Evolutionary conservation across 2,329 filamentous ascomycete genomes (phyloP).

Genomic region (Neofusicoccum umdonicola): DNA sequence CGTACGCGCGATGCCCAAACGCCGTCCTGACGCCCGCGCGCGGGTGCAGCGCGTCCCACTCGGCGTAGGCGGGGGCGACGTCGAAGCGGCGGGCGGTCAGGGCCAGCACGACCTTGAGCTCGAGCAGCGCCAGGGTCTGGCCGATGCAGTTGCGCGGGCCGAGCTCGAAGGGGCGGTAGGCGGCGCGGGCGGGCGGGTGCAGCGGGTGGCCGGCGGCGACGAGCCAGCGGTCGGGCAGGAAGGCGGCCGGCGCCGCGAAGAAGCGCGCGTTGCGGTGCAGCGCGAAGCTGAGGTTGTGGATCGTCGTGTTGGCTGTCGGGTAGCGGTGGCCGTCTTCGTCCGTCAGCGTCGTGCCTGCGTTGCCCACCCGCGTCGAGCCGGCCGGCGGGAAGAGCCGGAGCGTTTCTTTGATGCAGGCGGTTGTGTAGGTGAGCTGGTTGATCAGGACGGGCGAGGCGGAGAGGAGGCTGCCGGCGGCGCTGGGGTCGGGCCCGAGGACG

Average conservation of each 20-base stretch:
- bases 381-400: constrained; percentile 31
- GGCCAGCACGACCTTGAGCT: constrained; percentile 37
- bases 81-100: constrained; percentile 26
- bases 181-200: constrained; percentile 26
- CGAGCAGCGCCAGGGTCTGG: constrained; percentile 35
- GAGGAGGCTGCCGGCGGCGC: constrained; percentile 9
- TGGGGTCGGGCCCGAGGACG: constrained; percentile 27
- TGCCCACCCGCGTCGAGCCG: neutral
- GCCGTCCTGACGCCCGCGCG: too few species aligned
- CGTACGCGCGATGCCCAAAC: too few species aligned
- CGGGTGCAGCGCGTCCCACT: constrained; percentile 22
- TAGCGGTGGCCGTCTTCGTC: neutral
- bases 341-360: neutral
- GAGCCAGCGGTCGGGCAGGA: constrained; percentile 10
- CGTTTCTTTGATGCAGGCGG: constrained; percentile 36
- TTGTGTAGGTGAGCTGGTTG: constrained; percentile 23
- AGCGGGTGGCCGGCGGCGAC: constrained; percentile 17
- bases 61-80: constrained; percentile 28
- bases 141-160: constrained; percentile 41
- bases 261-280: neutral
- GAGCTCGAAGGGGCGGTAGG: constrained; percentile 39
- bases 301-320: neutral
- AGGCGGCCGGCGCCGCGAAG: neutral
- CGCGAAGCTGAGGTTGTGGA: neutral
- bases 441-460: constrained; percentile 6